Evolutionary conservation across 179 eudicot genomes (phyloP).

Genomic region (Silene vulgaris): DNA sequence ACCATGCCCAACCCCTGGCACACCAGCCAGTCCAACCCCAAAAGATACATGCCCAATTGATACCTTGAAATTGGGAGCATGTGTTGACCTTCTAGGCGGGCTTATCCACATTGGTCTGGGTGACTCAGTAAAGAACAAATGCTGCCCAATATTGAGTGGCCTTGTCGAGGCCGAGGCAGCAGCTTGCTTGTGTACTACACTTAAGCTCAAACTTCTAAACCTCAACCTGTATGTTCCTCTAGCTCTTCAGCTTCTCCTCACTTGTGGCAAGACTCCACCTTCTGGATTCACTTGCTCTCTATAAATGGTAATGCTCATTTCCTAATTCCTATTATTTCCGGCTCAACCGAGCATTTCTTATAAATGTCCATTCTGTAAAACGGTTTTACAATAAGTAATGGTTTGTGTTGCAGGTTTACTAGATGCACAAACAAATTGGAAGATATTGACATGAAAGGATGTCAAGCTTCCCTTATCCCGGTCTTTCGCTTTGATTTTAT

Average conservation of each 20-base stretch:
- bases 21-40: slow-evolving; percentile 16
- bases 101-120: slow-evolving; percentile 70
- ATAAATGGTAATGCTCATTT: slow-evolving; percentile 25
- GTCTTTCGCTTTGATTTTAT: slow-evolving; percentile 15
- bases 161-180: slow-evolving; percentile 75
- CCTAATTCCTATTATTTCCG: too few species aligned
- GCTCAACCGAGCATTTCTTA: too few species aligned
- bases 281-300: slow-evolving; percentile 83
- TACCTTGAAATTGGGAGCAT: slow-evolving; percentile 65
- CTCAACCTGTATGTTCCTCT: slow-evolving; percentile 61
- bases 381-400: too few species aligned
- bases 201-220: slow-evolving; percentile 66
- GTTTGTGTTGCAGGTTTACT: slow-evolving; percentile 22
- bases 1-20: slow-evolving; percentile 41
- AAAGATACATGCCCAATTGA: slow-evolving; percentile 61
- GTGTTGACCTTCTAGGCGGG: slow-evolving; percentile 93
- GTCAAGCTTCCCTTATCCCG: slow-evolving; percentile 19
- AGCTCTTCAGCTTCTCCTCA: slow-evolving; percentile 78
- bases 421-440: slow-evolving; percentile 14
- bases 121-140: slow-evolving; percentile 54
- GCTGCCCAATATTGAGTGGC: slow-evolving; percentile 74
- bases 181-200: slow-evolving; percentile 75
- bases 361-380: too few species aligned
- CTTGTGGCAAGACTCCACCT: slow-evolving; percentile 89
- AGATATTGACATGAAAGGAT: slow-evolving; percentile 34